Percentiles rank a stretch among this genome's conserved stretches.
phyloP scores from a whole-genome alignment of 2,329 filamentous ascomycete genomes.

The Metarhizium humberi region DNA sequence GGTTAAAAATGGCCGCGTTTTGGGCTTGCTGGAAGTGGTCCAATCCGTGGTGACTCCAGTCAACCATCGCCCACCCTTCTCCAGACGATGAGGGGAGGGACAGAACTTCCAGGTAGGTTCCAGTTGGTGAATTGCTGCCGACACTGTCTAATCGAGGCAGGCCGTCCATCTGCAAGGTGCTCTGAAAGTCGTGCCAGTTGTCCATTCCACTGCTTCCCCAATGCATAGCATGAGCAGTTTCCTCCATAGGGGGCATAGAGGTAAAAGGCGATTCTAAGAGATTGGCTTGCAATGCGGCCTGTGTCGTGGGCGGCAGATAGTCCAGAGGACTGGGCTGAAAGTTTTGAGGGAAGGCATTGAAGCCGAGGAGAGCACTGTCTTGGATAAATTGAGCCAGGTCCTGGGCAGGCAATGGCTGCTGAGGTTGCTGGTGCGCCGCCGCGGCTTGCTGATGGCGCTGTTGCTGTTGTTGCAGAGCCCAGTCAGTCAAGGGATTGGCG shows the following conservation, averaged over 20 bases:
- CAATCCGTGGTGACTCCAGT: constrained; percentile 58
- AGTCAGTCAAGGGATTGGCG: constrained; percentile 48
- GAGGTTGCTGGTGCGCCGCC: constrained; percentile 30
- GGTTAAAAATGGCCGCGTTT: constrained; percentile 75
- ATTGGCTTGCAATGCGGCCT: constrained; percentile 53
- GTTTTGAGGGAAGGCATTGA: constrained; percentile 40
- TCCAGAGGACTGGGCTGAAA: constrained; percentile 49
- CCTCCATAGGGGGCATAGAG: constrained; percentile 47
- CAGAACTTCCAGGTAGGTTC: constrained; percentile 69
- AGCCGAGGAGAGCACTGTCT: constrained; percentile 47
- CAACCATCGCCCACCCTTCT: constrained; percentile 78
- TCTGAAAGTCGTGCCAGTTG: constrained; percentile 73
- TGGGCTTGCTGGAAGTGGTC: constrained; percentile 50
- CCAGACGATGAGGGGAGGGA: constrained; percentile 76
- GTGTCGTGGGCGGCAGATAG: constrained; percentile 53
- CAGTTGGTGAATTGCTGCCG: constrained; percentile 35
- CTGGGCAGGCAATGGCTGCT: constrained; percentile 28
- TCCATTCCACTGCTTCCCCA: constrained; percentile 56
- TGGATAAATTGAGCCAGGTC: constrained; percentile 46
- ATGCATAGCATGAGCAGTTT: constrained; percentile 44
- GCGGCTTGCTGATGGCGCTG: constrained; percentile 22
- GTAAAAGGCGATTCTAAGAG: constrained; percentile 56
- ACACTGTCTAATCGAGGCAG: constrained; percentile 30
- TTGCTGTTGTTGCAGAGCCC: constrained; percentile 49
- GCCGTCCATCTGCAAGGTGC: constrained; percentile 44